Evolutionary conservation across 495 filamentous ascomycete species (phyloP), one percentile per base, ranked within the genome.

Genomic region (Barbatosphaeria neglecta): DNA sequence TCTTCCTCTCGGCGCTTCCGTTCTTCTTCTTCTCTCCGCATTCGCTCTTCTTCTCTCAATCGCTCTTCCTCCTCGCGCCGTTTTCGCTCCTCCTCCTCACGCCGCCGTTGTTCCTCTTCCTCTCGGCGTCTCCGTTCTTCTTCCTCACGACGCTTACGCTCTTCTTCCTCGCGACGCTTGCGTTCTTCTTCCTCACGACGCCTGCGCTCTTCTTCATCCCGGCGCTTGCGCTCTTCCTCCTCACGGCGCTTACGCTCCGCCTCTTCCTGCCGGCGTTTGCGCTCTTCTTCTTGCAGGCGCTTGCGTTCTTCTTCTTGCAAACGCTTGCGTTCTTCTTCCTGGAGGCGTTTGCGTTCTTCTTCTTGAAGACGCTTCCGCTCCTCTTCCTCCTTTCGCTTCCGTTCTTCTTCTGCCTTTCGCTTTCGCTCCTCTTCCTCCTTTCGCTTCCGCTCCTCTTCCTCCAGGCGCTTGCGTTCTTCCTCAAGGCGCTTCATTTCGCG

Each of bases 281-380:
- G 15, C 33, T 79, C 74, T 23, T 64, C 61, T 59, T 78, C 72
- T 55, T 75, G n/a, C n/a, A n/a, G 65, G 39, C 68, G 66, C 50
- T 66, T 66, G 45, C 68, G 69, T 25, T 50, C 53, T 37, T 77
- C 74, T 44, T 75, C 74, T 38, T 76, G 73, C 24, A 77, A 42
- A 13, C 72, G 67, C 11, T 67, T 55, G 22, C 63, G 63, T 35
- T 70, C 67, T 47, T 70, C 59, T 47, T 75, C 67, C 39, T 67
- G 64, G 7, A 53, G 64, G 27, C 57, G 64, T 37, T 61, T 57
- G 9, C 81, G 76, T 64, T 84, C 80, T 58, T 72, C 60, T 51
- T 83, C 79, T 47, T 77, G 71, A 19, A 54, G 56, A 25, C 64
- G 62, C 51, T 77, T 72, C 1, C 51, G 55, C 46, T 66, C 59